Conservation (phyloP, 148 eudicot genomes). For the Diospyros kaki region DNA sequence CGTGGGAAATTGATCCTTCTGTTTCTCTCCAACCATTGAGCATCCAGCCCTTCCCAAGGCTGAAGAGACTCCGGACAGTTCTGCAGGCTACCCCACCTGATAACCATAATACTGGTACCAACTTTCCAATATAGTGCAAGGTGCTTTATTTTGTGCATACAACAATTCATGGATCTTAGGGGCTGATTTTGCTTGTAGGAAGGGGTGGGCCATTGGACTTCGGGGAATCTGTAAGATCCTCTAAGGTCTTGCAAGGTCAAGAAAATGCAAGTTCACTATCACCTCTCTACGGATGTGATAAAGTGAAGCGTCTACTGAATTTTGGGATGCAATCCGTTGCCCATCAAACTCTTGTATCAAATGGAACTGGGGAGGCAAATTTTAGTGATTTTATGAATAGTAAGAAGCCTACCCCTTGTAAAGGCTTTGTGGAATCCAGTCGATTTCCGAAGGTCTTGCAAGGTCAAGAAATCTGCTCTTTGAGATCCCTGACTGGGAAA, state of each 20-base stretch:
- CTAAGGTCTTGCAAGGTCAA: constrained; percentile 99
- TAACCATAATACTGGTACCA: constrained; percentile 49
- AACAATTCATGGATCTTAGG: constrained; percentile 2
- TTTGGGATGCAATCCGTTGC: constrained; percentile 34
- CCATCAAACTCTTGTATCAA: constrained; percentile 29
- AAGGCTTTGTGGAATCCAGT: constrained; percentile 61
- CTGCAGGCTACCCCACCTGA: constrained; percentile 41
- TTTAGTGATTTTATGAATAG: constrained; percentile 34
- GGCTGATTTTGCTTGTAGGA: constrained; percentile 34
- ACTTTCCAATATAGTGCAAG: neutral
- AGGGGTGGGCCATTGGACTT: constrained; percentile 61
- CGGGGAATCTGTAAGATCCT: constrained; percentile 75
- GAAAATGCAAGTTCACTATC: constrained; percentile 70
- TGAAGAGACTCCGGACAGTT: constrained; percentile 64
- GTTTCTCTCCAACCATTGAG: constrained; percentile 53
- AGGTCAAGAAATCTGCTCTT: constrained; percentile 97
- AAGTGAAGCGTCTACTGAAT: constrained; percentile 41
- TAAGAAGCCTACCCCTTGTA: constrained; percentile 33
- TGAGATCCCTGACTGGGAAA: constrained; percentile 56
- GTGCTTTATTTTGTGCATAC: neutral
- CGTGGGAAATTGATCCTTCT: constrained; percentile 91
- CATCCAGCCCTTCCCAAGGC: constrained; percentile 69
- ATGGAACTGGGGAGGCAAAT: constrained; percentile 26
- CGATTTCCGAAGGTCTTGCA: constrained; percentile 95
- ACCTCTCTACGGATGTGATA: constrained; percentile 52